These are phyloP conservation scores for Dryas octopetala DNA, from an alignment of 306 rosid genomes.

Conservation along the genomic window DNA sequence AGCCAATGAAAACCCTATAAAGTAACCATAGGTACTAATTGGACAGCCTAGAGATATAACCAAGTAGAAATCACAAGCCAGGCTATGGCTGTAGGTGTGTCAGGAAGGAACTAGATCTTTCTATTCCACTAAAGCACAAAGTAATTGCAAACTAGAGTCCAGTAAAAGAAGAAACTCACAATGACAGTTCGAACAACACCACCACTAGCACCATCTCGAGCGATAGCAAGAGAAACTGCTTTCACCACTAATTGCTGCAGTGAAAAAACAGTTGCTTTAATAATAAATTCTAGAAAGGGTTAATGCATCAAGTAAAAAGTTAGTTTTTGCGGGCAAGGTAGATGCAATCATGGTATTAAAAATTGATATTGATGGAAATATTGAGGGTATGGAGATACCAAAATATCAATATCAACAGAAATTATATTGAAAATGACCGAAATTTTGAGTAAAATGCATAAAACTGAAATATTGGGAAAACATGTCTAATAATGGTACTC, in stretches of 20 bases:
- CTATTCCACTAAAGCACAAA: not conserved
- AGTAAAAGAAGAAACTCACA: slow-evolving; percentile 44
- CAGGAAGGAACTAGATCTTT: not conserved
- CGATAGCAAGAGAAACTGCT: slow-evolving; percentile 95
- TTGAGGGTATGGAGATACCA: not conserved
- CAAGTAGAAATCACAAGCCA: not conserved
- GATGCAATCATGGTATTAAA: not conserved
- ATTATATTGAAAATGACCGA: not conserved
- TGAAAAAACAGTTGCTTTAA: slow-evolving; percentile 9
- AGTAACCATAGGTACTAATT: not conserved
- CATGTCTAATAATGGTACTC: too few species aligned
- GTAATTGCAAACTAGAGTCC: not conserved
- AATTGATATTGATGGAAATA: not conserved
- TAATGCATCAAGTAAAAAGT: not conserved
- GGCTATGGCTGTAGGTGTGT: not conserved
- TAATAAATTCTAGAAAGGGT: not conserved
- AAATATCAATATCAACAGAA: not conserved
- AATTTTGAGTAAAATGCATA: not conserved
- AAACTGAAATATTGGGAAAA: too few species aligned
- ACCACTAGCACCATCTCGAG: slow-evolving; percentile 97
- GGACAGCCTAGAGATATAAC: not conserved
- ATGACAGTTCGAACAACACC: slow-evolving; percentile 92
- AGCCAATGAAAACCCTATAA: not conserved
- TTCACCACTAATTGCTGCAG: slow-evolving; percentile 66
- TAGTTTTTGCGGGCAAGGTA: not conserved